Evolutionary conservation across 306 rosid species (phyloP), one percentile per base, ranked within the genome.

Genomic region (Oemleria cerasiformis): DNA sequence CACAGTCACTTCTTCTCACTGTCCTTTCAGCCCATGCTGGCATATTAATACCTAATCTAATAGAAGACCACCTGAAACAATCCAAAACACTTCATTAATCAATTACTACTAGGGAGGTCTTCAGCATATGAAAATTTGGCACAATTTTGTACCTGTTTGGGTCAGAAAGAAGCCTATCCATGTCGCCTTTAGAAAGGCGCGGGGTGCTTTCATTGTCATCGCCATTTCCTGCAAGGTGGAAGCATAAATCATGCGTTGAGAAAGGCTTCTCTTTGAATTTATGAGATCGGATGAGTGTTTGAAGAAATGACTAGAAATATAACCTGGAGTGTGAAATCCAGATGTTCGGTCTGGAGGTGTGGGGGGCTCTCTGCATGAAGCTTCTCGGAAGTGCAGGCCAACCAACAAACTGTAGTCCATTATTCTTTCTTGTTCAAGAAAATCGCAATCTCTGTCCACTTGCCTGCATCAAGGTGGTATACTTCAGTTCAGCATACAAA

Each of bases 371-470:
- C 42, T 67, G 51, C 47, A 5, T 4, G 92, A 77, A 51, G 85
- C 51, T 73, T 88, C 96, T 69, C 80, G 84, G 57, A 94, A 91
- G 79, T 94, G 99, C 78, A 94, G 92, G 51, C 99, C 99, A 23
- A 94, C 86, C 88, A 94, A 69, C 80, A 94, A 86, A 74, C 99
- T 94, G 63, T 94, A 94, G 82, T 94, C 99, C 99, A 94, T 94
- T 70, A 94, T 91, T 78, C 90, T 85, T 80, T 89, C 99, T 0
- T 94, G 96, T 77, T 94, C 97, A 61, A 94, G 96, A 78, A 94
- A 91, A 78, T 89, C 97, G 63, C 99, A 94, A 65, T 94, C 99
- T 76, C 85, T 82, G 75, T 84, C 88, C 76, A 94, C 92, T 91
- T 94, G 99, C 87, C 99, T 94, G 88, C 81, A 80, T 25, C 53